Conservation (phyloP, 2,329 filamentous ascomycete species). For the Aureobasidium uvarum region DNA sequence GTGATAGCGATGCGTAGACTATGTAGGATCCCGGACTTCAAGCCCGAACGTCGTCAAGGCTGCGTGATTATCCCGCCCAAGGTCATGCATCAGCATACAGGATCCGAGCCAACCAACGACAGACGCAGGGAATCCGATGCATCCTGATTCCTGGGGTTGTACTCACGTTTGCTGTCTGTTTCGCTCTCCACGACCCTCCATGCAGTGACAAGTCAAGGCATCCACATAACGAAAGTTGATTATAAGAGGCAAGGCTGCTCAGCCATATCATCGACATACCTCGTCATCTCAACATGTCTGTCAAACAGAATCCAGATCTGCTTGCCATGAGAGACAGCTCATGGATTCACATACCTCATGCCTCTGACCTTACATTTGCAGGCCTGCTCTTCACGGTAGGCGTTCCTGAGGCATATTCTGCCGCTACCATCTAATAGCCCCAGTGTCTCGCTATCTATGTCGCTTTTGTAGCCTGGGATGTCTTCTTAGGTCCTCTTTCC, state of each 20-base stretch:
- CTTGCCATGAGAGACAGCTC: not conserved
- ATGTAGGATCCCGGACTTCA: not conserved
- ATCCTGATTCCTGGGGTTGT: too few relatives aligned
- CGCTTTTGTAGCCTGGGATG: slow-evolving; percentile 37
- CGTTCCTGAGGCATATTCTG: not conserved
- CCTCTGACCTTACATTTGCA: not conserved
- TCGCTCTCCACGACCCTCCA: not conserved
- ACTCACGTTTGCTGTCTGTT: not conserved
- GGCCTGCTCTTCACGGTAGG: not conserved
- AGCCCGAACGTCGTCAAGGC: not conserved
- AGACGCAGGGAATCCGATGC: too few relatives aligned
- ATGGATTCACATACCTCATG: not conserved
- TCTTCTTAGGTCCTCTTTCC: slow-evolving; percentile 47
- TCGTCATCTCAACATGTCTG: not conserved
- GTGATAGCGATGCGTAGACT: not conserved
- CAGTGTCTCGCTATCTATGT: slow-evolving; percentile 6
- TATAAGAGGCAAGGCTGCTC: not conserved
- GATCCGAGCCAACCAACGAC: too few relatives aligned
- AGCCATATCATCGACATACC: not conserved
- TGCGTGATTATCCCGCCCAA: not conserved
- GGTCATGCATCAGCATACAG: not conserved
- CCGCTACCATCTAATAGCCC: not conserved
- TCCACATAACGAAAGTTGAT: not conserved
- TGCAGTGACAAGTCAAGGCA: not conserved
- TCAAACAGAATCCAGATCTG: not conserved